phyloP scores from a whole-genome alignment of 1,284 basidiomycete species.

The Tetrapyrgos nigripes region DNA sequence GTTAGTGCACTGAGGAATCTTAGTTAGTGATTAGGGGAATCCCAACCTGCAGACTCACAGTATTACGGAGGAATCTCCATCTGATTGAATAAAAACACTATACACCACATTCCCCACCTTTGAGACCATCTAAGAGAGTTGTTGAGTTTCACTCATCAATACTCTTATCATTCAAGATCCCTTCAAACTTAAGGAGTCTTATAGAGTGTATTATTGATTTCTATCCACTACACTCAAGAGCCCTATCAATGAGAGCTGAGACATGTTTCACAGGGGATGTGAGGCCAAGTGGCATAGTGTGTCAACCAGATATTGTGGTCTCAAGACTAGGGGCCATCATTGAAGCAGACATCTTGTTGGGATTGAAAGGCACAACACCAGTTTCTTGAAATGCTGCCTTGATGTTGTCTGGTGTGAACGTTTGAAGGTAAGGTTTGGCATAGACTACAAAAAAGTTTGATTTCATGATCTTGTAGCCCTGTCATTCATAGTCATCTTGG shows the following conservation, averaged over 20 bases:
- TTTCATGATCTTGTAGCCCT: background rate
- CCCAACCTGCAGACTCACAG: too few relatives aligned
- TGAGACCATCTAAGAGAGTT: too few relatives aligned
- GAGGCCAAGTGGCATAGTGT: background rate
- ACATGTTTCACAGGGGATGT: background rate
- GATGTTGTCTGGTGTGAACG: constrained; percentile 21
- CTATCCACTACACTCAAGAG: too few relatives aligned
- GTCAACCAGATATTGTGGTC: constrained; percentile 2
- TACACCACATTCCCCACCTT: too few relatives aligned
- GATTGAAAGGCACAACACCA: constrained; percentile 24
- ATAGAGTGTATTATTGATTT: too few relatives aligned
- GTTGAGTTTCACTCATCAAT: too few relatives aligned
- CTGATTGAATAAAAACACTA: too few relatives aligned
- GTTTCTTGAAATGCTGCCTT: constrained; percentile 20
- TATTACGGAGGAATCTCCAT: too few relatives aligned
- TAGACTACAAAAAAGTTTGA: constrained; percentile 22
- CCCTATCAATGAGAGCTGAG: background rate
- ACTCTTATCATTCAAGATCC: too few relatives aligned
- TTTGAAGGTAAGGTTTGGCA: constrained; percentile 8
- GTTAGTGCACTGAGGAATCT: too few relatives aligned
- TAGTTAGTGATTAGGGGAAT: too few relatives aligned
- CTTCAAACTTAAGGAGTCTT: background rate
- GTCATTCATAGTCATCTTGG: constrained; percentile 14
- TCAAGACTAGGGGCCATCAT: constrained; percentile 22
- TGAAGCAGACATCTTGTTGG: constrained; percentile 7